These are phyloP conservation scores for Funneliformis caledonium DNA, from an alignment of 371 early-diverging fungal genomes.

Conservation along the genomic window DNA sequence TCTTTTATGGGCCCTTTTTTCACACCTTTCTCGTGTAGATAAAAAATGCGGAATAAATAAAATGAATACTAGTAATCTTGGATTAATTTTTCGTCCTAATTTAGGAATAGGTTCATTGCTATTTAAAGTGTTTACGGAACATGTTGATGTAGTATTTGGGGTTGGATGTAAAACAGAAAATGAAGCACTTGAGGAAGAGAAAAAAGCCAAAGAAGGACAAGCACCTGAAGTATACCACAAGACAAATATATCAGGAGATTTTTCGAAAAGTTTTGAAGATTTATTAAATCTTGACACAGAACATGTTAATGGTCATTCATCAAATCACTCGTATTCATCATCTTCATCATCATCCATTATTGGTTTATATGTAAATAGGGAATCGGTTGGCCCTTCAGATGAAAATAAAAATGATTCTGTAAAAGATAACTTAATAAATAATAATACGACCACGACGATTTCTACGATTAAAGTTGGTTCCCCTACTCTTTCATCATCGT, in stretches of 20 bases:
- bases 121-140: conserved; percentile 52
- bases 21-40: conserved; percentile 72
- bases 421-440: not conserved
- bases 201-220: conserved; percentile 22
- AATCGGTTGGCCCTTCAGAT: not conserved
- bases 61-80: conserved; percentile 82
- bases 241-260: conserved; percentile 31
- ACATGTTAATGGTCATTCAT: not conserved
- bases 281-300: conserved; percentile 10
- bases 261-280: conserved; percentile 32
- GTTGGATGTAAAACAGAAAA: conserved; percentile 5
- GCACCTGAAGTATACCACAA: conserved; percentile 25
- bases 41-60: conserved; percentile 64
- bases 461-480: not conserved
- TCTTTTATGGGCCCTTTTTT: conserved; percentile 60
- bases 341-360: conserved; percentile 20
- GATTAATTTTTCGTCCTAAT: conserved; percentile 82
- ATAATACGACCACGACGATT: not conserved
- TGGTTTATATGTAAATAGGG: conserved; percentile 18
- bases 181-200: conserved; percentile 6
- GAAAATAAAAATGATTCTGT: conserved; percentile 4
- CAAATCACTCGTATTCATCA: conserved; percentile 4
- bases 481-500: conserved; percentile 6
- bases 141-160: conserved; percentile 33
- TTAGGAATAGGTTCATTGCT: conserved; percentile 73